Base-by-base conservation (phyloP, 352 stramenopile species). In the Phytophthora pseudosyringae region DNA sequence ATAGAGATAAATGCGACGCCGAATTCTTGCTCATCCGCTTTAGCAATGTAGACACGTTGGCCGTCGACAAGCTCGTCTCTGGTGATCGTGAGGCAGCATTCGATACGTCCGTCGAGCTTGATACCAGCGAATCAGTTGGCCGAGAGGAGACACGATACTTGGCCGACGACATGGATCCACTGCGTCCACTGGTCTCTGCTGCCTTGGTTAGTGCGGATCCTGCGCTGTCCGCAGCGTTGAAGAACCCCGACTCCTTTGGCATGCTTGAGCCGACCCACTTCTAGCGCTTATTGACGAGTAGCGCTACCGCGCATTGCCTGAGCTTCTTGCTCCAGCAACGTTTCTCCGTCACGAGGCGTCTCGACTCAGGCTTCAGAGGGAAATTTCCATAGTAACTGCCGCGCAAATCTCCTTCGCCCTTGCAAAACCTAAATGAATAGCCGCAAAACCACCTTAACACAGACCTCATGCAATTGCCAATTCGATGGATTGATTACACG, bases 11-110 rank as follows among this genome's bases (percentile, higher is more conserved):
- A 26, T 41, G 55, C 18, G 64, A 54, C 3, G 28, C 47, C 12
- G 52, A 67, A 44, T 57, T 71, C 40, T 73, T 76, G 51, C 61
- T 76, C 56, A 78, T 64, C n/a, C 55, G 56, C 36, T 59, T 45
- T n/a, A 80, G 44, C 7, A 80, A 26, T 21, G 64, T 65, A 28
- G 62, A 47, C 4, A 59, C 44, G 8, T 64, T 71, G 9, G 68
- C 13, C 10, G 61, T 13, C n/a, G 51, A 60, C 4, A 70, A 18
- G 5, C 51, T 44, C 13, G 64, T 45, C 8, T 64, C 64, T 15
- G 46, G 33, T 1, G 59, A 70, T 3, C 29, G 26, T 29, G 18
- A 47, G 5, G 41, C 36, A 41, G 18, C 33, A 39, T 55, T 32
- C 6, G 29, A 1, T 21, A 21, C 12, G 18, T 69, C 59, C 6